phyloP scores from a whole-genome alignment of 108 stramenopile species.

The Epipyxis sp. region DNA sequence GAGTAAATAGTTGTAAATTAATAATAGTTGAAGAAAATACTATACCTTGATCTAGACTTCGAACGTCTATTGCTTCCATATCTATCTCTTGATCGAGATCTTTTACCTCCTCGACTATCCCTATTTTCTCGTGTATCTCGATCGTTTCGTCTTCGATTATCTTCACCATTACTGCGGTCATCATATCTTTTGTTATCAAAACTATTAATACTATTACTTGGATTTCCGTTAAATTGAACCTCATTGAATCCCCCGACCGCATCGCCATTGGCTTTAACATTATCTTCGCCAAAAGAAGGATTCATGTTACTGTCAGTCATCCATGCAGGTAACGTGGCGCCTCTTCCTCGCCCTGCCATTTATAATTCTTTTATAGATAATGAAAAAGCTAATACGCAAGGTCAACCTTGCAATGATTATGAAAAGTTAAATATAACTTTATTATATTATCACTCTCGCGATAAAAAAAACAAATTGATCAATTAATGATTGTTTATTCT shows the following conservation, averaged over 20 bases:
- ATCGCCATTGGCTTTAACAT: no score
- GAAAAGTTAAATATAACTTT: no score
- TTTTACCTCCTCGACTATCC: not conserved
- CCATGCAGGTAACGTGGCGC: constrained; percentile 25
- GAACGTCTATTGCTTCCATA: not conserved
- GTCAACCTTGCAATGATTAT: no score
- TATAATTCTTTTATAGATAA: no score
- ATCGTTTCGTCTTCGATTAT: not conserved
- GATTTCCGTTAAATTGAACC: not conserved
- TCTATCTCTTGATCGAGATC: not conserved
- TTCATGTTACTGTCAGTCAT: constrained; percentile 15
- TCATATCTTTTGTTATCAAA: not conserved
- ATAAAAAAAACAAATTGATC: no score
- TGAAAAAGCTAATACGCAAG: no score
- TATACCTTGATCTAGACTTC: not conserved
- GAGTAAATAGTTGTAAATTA: no score
- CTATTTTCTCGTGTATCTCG: not conserved
- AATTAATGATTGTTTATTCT: no score
- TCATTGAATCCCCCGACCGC: not conserved
- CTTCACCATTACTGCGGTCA: not conserved
- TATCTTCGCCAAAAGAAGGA: no score
- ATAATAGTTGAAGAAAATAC: no score
- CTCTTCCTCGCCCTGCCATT: constrained; percentile 33
- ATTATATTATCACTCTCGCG: no score
- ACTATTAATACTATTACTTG: not conserved